Evolutionary conservation across 805 yeast species (phyloP).

Genomic region (Lipomyces kockii): DNA sequence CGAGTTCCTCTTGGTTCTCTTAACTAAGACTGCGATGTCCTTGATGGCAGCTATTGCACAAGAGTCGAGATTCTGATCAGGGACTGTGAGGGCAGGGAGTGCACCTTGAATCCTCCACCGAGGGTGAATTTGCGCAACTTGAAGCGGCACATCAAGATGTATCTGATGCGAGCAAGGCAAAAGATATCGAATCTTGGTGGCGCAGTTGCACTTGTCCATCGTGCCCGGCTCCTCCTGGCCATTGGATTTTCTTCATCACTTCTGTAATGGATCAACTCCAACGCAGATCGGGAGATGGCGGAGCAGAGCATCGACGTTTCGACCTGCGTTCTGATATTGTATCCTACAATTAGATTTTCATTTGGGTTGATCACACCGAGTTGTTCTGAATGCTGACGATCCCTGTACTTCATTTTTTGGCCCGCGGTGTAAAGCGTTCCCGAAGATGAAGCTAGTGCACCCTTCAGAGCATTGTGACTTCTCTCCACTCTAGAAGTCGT

Average conservation of each 20-base stretch:
- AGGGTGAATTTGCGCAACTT: background rate
- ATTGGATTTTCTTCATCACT: background rate
- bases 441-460: no score
- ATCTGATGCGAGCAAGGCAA: background rate
- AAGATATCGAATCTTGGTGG: background rate
- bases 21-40: background rate
- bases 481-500: no score
- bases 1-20: background rate
- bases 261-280: conserved; percentile 1
- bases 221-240: background rate
- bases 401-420: no score
- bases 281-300: conserved; percentile 1
- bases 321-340: background rate
- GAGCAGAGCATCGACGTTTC: background rate
- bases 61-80: background rate
- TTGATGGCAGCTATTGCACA: background rate
- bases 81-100: background rate
- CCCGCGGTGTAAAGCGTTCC: no score
- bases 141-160: background rate
- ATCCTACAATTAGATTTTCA: background rate
- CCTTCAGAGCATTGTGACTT: no score
- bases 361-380: no score
- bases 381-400: no score
- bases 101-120: background rate
- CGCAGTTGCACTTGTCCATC: background rate